Percentiles rank a stretch among this genome's conserved stretches.
Evolutionary conservation across 2,329 filamentous ascomycete genomes (phyloP).

Genomic region (Exophiala sideris): DNA sequence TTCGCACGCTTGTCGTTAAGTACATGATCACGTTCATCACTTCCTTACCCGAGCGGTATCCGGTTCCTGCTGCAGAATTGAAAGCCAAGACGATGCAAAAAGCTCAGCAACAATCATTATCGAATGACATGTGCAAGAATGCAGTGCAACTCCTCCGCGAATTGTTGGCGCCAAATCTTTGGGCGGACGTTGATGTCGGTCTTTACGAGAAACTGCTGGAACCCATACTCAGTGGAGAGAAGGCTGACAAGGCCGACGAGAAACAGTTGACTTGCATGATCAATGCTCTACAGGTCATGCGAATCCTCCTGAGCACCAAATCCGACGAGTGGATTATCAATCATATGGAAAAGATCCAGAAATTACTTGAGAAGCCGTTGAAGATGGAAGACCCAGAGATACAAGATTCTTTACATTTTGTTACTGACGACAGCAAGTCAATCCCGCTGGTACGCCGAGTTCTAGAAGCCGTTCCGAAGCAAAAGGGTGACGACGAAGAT

Average conservation of each 20-base stretch:
- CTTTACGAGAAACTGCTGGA: slow-evolving; percentile 88
- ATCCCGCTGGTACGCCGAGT: slow-evolving; percentile 57
- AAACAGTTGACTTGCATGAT: slow-evolving; percentile 69
- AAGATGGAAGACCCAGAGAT: slow-evolving; percentile 87
- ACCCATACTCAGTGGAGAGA: slow-evolving; percentile 77
- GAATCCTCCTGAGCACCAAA: slow-evolving; percentile 83
- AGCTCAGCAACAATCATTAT: slow-evolving; percentile 49
- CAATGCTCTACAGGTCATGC: slow-evolving; percentile 88
- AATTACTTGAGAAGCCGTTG: slow-evolving; percentile 82
- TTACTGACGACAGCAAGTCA: slow-evolving; percentile 66
- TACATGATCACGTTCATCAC: slow-evolving; percentile 96
- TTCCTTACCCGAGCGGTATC: slow-evolving; percentile 79
- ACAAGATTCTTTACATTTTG: slow-evolving; percentile 82
- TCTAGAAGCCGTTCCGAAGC: slow-evolving; percentile 83
- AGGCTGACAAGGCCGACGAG: slow-evolving; percentile 75
- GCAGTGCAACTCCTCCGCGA: slow-evolving; percentile 78
- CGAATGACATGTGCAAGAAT: slow-evolving; percentile 79
- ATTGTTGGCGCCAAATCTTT: slow-evolving; percentile 79
- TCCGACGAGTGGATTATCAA: slow-evolving; percentile 85
- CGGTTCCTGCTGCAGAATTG: slow-evolving; percentile 60
- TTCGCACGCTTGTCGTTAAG: slow-evolving; percentile 80
- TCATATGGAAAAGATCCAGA: slow-evolving; percentile 74
- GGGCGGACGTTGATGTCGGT: slow-evolving; percentile 89
- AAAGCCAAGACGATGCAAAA: slow-evolving; percentile 40
- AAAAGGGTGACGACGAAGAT: slow-evolving; percentile 80